phyloP scores from a whole-genome alignment of 2,329 filamentous ascomycete species.

The Alternaria triticina region DNA sequence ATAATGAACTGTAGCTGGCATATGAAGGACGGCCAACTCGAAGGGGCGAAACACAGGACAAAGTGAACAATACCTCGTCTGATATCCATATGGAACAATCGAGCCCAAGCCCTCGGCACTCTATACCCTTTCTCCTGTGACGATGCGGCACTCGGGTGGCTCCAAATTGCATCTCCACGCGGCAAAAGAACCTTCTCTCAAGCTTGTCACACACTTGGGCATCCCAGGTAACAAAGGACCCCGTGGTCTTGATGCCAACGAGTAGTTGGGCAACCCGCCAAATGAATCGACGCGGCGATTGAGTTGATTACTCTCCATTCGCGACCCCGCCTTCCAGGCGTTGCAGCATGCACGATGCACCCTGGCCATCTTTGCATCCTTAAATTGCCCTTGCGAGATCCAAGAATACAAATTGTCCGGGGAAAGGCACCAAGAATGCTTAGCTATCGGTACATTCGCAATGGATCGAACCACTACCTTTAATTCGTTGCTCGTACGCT shows the following conservation, averaged over 20 bases:
- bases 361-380: neutral
- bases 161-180: neutral
- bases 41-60: neutral
- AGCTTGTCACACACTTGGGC: neutral
- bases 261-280: neutral
- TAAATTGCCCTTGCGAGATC: slow-evolving; percentile 11
- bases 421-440: slow-evolving; percentile 24
- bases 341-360: slow-evolving; percentile 15
- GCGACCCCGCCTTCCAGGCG: slow-evolving; percentile 22
- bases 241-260: neutral
- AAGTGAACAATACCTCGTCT: neutral
- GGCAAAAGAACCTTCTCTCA: neutral
- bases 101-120: neutral
- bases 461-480: slow-evolving; percentile 1
- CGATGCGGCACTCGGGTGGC: neutral
- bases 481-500: slow-evolving; percentile 19
- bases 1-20: neutral
- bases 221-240: neutral
- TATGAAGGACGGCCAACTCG: rapidly evolving
- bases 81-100: neutral
- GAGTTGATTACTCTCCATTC: slow-evolving; percentile 5
- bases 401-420: slow-evolving; percentile 24
- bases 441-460: slow-evolving; percentile 4
- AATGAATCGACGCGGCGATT: neutral
- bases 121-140: neutral